Evolutionary conservation across 441 rosid species (phyloP), one percentile per base, ranked within the genome.

Genomic region (Pelargonium cotyledonis): DNA sequence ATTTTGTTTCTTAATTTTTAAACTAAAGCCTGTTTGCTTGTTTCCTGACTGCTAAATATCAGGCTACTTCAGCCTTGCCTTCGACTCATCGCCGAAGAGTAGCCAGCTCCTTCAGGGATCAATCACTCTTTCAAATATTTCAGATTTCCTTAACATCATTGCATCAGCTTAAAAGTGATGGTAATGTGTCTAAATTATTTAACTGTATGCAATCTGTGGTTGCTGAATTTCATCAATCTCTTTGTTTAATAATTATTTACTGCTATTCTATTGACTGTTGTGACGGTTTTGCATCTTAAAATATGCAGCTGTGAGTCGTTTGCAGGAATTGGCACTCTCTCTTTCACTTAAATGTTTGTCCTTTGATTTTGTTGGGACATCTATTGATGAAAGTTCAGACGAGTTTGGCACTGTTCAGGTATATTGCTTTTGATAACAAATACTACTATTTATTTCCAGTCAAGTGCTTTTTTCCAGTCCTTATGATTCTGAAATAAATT

Each of bases 91-190:
- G 92, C 75, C 91, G 98, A 70, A 85, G 96, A 72, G 96, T 92
- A 65, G 94, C 98, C n/a, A 85, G 90, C 86, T 83, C 87, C 79
- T 95, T 95, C 64, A 88, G 96, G 82, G 98, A 92, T 82, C 97
- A 95, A 46, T 86, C 91, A 41, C 95, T 95, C 78, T 85, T 86
- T 80, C 98, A 89, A 81, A 79, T 92, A 77, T 95, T 95, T 83
- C 98, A 84, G 79, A 89, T 91, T 81, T 92, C 98, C 49, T 78
- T 95, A 79, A 83, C 96, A 67, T 91, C 99, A 74, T 72, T 95
- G 80, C 38, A 58, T 81, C 95, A 95, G 77, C 84, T 95, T 80
- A 91, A 89, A 87, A 91, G 65, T 82, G 96, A 89, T 75, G 99
- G 99, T 92, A 85, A 80, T 77, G 70, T 21, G 23, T 21, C 23